Evolutionary conservation across 352 stramenopile genomes (phyloP).

Genomic region (Phytophthora megakarya): DNA sequence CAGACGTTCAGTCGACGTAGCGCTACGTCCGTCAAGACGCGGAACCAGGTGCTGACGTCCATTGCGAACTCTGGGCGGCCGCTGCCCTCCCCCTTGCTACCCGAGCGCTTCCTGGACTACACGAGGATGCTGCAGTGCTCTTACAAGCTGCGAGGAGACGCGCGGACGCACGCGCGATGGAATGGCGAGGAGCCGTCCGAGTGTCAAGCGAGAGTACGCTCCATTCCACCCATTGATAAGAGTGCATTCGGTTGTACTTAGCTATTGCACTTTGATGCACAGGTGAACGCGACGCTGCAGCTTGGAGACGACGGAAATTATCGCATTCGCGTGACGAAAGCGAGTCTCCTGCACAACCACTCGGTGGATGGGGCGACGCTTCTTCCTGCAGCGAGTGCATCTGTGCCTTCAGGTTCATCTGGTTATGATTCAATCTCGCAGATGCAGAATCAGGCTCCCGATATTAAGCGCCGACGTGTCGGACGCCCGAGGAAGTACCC

Average conservation of each 20-base stretch:
- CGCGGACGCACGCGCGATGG: constrained; percentile 8
- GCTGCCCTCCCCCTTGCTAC: constrained; percentile 17
- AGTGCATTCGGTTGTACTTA: neutral
- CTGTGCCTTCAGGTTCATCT: neutral
- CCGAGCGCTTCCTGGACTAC: constrained; percentile 41
- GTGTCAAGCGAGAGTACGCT: constrained; percentile 35
- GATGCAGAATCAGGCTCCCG: neutral
- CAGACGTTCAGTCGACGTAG: constrained; percentile 36
- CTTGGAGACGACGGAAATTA: constrained; percentile 28
- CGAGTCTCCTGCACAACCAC: constrained; percentile 38
- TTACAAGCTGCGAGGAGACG: constrained; percentile 16
- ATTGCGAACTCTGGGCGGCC: constrained; percentile 20
- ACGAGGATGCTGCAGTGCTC: constrained; percentile 39
- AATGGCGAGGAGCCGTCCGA: constrained; percentile 36
- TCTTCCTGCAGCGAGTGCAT: neutral
- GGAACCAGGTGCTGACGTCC: constrained; percentile 37
- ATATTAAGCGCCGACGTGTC: constrained; percentile 20
- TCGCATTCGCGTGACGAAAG: constrained; percentile 34
- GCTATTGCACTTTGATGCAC: neutral
- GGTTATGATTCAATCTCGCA: neutral
- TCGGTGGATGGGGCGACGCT: constrained; percentile 8
- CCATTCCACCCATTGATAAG: neutral
- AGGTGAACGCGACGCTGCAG: constrained; percentile 41
- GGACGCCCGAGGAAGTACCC: constrained; percentile 1
- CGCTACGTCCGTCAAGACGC: constrained; percentile 38